These are phyloP conservation scores for Thelonectria rubi DNA, from an alignment of 2,329 filamentous ascomycete species.

Conservation along the genomic window DNA sequence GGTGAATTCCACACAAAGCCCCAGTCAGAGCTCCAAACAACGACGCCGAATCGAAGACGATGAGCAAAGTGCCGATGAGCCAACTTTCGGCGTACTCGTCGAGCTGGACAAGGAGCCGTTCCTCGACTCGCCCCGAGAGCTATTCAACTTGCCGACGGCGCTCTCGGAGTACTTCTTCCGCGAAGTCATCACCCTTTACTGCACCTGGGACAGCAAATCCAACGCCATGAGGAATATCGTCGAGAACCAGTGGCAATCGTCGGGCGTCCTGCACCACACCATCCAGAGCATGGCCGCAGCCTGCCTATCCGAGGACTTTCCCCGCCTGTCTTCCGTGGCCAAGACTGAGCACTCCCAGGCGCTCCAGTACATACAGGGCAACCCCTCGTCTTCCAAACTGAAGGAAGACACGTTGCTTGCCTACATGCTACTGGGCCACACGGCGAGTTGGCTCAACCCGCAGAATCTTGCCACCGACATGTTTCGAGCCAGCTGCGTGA, in stretches of 20 bases:
- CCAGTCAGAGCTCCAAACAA: background rate
- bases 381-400: background rate
- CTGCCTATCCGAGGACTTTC: constrained; percentile 34
- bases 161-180: constrained; percentile 35
- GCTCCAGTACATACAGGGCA: constrained; percentile 10
- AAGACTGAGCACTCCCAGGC: constrained; percentile 27
- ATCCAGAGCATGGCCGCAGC: constrained; percentile 39
- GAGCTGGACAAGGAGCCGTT: background rate
- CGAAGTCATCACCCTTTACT: constrained; percentile 36
- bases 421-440: constrained; percentile 31
- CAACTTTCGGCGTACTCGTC: background rate
- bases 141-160: constrained; percentile 25
- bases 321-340: constrained; percentile 21
- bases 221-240: constrained; percentile 36
- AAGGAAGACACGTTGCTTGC: constrained; percentile 25
- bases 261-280: constrained; percentile 32
- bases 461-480: constrained; percentile 31
- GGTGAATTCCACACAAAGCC: background rate
- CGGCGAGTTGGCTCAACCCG: constrained; percentile 34
- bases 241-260: constrained; percentile 34
- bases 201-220: constrained; percentile 33
- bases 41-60: background rate
- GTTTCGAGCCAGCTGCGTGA: constrained; percentile 24
- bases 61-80: background rate
- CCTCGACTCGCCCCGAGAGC: constrained; percentile 7